Percentiles rank a stretch among this genome's conserved stretches.
These are phyloP conservation scores for Thalia dealbata DNA, from an alignment of 176 grass and related monocot species.

Conservation along the genomic window DNA sequence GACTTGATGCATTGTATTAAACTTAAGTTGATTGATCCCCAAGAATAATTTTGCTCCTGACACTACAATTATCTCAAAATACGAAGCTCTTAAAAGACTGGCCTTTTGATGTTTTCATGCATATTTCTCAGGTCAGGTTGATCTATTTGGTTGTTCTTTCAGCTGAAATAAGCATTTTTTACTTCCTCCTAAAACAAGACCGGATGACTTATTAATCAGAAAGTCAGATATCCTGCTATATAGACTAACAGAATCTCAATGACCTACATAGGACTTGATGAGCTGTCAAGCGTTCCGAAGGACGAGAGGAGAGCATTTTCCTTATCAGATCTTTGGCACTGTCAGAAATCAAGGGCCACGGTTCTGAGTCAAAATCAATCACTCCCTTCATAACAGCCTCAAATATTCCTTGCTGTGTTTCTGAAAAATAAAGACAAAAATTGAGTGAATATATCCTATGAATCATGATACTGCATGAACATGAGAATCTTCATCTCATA, in stretches of 20 bases:
- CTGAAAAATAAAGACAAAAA: conserved; percentile 28
- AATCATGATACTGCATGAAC: background rate
- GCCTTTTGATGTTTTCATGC: too few species aligned
- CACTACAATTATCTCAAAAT: too few species aligned
- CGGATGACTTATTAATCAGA: background rate
- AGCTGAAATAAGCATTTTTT: background rate
- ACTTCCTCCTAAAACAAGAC: background rate
- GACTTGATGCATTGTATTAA: background rate
- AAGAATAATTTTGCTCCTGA: too few species aligned
- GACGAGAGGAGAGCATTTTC: conserved; percentile 69
- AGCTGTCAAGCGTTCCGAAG: conserved; percentile 55
- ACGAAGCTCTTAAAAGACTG: too few species aligned
- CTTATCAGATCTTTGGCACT: conserved; percentile 93
- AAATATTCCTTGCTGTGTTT: conserved; percentile 99
- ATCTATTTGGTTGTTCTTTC: too few species aligned
- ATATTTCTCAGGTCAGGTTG: too few species aligned
- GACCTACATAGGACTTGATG: conserved; percentile 91
- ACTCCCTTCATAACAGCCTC: conserved; percentile 89
- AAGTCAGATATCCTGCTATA: background rate
- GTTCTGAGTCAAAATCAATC: conserved; percentile 94
- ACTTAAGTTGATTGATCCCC: too few species aligned
- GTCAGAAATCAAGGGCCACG: conserved; percentile 92
- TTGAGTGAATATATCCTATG: background rate
- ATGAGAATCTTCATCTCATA: background rate
- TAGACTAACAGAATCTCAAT: conserved; percentile 8